A percentile compares a stretch with the other conserved stretches of the same genome.
phyloP scores from a whole-genome alignment of 2,329 filamentous ascomycete genomes.

The Myriosclerotinia curreyana region DNA sequence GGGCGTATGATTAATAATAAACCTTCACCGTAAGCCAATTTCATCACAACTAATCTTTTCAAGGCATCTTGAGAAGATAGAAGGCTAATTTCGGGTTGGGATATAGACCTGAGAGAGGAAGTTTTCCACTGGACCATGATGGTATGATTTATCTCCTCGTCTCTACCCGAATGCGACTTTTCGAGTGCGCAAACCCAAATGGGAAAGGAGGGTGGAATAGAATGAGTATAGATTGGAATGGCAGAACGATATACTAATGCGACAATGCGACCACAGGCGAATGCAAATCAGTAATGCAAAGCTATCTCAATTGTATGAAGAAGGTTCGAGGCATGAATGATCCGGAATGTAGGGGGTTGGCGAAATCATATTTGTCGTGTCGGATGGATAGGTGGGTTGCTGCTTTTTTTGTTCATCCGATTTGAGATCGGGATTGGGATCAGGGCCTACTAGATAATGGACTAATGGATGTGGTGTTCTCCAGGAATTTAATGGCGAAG shows the following conservation, averaged over 20 bases:
- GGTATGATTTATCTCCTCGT: slow-evolving; percentile 46
- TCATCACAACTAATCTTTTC: neutral
- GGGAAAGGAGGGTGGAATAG: neutral
- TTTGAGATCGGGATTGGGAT: neutral
- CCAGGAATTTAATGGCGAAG: slow-evolving; percentile 88
- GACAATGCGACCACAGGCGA: slow-evolving; percentile 58
- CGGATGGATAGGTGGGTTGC: slow-evolving; percentile 83
- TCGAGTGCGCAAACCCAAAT: neutral
- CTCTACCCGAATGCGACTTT: neutral
- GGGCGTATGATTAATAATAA: slow-evolving; percentile 61
- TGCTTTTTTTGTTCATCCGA: neutral
- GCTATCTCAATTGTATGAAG: slow-evolving; percentile 85
- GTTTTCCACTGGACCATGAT: slow-evolving; percentile 95
- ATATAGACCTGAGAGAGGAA: slow-evolving; percentile 78
- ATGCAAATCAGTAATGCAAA: slow-evolving; percentile 84
- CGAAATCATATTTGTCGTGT: slow-evolving; percentile 85
- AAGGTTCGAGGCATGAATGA: slow-evolving; percentile 81
- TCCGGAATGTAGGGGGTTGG: slow-evolving; percentile 76
- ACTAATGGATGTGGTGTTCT: slow-evolving; percentile 2
- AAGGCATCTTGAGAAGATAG: slow-evolving; percentile 9
- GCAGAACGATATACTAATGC: slow-evolving; percentile 22
- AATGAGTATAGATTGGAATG: neutral
- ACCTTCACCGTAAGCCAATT: slow-evolving; percentile 60
- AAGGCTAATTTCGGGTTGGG: neutral
- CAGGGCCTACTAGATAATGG: neutral